A percentile compares a stretch with the other conserved stretches of the same genome.
phyloP scores from a whole-genome alignment of 768 basidiomycete species.

The Antrodiella citrinella region DNA sequence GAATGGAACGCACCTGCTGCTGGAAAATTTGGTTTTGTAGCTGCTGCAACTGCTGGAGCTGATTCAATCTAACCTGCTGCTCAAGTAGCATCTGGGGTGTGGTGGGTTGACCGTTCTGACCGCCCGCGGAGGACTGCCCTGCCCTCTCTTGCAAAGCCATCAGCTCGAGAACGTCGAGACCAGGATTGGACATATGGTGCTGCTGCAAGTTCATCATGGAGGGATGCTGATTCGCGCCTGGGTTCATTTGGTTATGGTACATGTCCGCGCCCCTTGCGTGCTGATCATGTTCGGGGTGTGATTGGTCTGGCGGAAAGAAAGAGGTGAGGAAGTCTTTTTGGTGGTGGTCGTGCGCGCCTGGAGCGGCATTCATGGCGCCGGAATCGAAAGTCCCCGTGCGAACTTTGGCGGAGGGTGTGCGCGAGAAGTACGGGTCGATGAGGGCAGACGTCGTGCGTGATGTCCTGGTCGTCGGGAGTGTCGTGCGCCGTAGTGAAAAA shows the following conservation, averaged over 20 bases:
- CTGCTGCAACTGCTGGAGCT: slow-evolving; percentile 71
- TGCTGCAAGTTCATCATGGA: slow-evolving; percentile 10
- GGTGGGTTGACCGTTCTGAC: slow-evolving; percentile 18
- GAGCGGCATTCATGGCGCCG: slow-evolving; percentile 7
- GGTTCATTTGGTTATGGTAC: slow-evolving; percentile 12
- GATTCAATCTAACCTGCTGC: slow-evolving; percentile 72
- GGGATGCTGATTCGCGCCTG: slow-evolving; percentile 3
- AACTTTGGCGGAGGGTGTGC: not conserved
- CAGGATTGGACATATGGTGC: slow-evolving; percentile 16
- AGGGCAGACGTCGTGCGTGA: not conserved
- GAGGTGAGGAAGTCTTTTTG: slow-evolving; percentile 23
- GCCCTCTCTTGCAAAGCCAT: slow-evolving; percentile 39
- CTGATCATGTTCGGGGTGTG: slow-evolving; percentile 9
- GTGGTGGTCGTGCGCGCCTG: slow-evolving; percentile 12
- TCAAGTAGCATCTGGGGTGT: slow-evolving; percentile 50
- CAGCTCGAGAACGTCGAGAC: slow-evolving; percentile 41
- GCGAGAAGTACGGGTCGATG: not conserved
- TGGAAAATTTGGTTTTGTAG: slow-evolving; percentile 82
- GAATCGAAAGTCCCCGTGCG: not conserved
- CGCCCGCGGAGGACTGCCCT: not conserved
- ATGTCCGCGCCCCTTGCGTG: slow-evolving; percentile 12
- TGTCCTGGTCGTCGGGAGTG: not conserved
- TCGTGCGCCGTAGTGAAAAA: not conserved
- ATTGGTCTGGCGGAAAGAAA: slow-evolving; percentile 18
- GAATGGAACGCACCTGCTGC: slow-evolving; percentile 60